Conservation (phyloP, 1,284 basidiomycete species). For the Cystobasidiaceae sp. region DNA sequence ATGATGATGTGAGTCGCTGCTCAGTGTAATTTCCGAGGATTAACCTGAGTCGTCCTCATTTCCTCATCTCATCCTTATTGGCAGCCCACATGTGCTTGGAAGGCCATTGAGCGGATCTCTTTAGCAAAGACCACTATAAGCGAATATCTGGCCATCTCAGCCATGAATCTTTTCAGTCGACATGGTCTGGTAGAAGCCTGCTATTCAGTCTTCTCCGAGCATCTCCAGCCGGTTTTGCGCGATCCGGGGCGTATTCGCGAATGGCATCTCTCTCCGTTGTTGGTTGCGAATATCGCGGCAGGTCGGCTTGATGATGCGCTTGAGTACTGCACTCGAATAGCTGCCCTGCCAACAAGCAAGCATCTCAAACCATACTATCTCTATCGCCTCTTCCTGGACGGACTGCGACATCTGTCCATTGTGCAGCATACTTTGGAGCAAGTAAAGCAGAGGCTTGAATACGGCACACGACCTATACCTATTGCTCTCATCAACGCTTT, state of each 20-base stretch:
- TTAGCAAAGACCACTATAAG: background rate
- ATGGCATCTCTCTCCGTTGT: conserved; percentile 19
- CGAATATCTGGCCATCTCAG: conserved; percentile 8
- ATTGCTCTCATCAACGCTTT: conserved; percentile 13
- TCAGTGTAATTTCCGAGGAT: background rate
- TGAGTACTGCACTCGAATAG: background rate
- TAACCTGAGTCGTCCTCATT: background rate
- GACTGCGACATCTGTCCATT: conserved; percentile 12
- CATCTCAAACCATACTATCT: background rate
- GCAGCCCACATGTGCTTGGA: conserved; percentile 7
- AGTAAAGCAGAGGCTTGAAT: background rate
- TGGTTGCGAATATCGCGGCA: conserved; percentile 4
- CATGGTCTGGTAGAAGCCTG: conserved; percentile 11
- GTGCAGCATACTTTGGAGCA: background rate
- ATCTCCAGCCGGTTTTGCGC: background rate
- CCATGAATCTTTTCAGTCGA: background rate
- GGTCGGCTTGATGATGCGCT: background rate
- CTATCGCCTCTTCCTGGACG: background rate
- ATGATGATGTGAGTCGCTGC: conserved; percentile 14
- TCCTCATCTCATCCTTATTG: background rate
- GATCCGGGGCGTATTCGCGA: background rate
- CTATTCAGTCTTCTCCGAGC: background rate
- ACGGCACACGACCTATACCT: background rate
- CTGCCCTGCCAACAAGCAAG: background rate
- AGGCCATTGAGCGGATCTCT: background rate